phyloP scores from a whole-genome alignment of 257 asterid species.

The Sherardia arvensis region DNA sequence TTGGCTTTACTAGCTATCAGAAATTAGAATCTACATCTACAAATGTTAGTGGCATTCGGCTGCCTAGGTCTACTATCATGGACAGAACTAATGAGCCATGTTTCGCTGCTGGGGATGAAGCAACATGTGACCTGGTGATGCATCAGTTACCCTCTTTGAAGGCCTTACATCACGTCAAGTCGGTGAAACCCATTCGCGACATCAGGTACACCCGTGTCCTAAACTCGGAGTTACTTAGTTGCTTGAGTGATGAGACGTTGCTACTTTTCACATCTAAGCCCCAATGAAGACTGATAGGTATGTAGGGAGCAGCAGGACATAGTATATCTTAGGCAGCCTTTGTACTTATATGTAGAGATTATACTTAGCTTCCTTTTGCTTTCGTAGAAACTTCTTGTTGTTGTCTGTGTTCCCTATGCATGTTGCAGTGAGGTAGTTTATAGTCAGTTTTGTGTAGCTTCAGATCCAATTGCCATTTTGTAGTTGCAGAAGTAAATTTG shows the following conservation, averaged over 20 bases:
- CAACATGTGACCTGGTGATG: conserved; percentile 41
- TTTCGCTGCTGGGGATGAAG: conserved; percentile 69
- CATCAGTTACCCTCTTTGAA: conserved; percentile 57
- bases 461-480: not conserved
- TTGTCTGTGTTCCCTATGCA: not conserved
- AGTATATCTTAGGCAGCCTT: not conserved
- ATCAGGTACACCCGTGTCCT: conserved; percentile 37
- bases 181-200: conserved; percentile 46
- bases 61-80: conserved; percentile 63
- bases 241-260: conserved; percentile 53
- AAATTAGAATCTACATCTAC: conserved; percentile 43
- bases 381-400: not conserved
- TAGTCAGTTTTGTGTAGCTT: not conserved
- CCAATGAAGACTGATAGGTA: conserved; percentile 22
- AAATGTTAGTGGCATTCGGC: conserved; percentile 48
- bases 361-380: not conserved
- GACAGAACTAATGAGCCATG: conserved; percentile 37
- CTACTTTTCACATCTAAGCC: conserved; percentile 38
- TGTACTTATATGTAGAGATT: not conserved
- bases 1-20: conserved; percentile 28
- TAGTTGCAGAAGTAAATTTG: not conserved
- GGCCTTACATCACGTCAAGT: conserved; percentile 33
- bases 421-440: not conserved
- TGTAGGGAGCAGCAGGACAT: not conserved
- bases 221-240: conserved; percentile 47